Evolutionary conservation across 2,329 filamentous ascomycete genomes (phyloP), one percentile per base, ranked within the genome.

Genomic region (Ophioceras dolichostomum): DNA sequence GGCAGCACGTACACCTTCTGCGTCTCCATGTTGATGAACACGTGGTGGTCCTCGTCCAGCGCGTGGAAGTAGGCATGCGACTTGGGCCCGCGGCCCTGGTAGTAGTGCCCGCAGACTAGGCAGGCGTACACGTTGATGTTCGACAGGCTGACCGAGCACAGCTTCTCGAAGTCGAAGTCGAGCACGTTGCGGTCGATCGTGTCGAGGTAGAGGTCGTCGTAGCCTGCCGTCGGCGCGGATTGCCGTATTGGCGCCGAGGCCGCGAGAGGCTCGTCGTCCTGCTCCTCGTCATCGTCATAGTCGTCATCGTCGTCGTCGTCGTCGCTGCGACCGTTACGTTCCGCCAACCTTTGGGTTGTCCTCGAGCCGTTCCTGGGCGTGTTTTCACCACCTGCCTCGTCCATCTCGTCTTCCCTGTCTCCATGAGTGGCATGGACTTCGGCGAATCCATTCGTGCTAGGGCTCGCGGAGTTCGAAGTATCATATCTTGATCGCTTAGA

Each of bases 121-220:
- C 91, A 98, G 9, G 91, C 91, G 58, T 98, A 98, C 32, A 98
- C 88, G 55, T 98, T 98, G 64, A 96, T 95, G 57, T 96, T 96
- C 34, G 88, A 94, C 7, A 98, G 72, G 24, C 86, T 94, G 47
- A 98, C 73, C 18, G 89, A 96, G 63, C 91, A 98, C 10, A 95
- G 76, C 67, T 98, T 98, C 57, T 98, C 91, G 56, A 98, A 98
- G 60, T 98, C 91, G 56, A 96, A 96, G 60, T 98, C 91, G 39
- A 96, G 78, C 33, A 94, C 79, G 53, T 80, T 77, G 51, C 91
- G 84, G 58, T 94, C 79, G 61, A 98, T 93, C 10, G 91, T 96
- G 65, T 98, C 91, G 48, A 98, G 83, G 58, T 98, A 98, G 20
- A 98, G 77, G 57, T 98, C 89, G 51, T 83, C 80, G 64, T 95